These are phyloP conservation scores for Fraxinus albicans DNA, from an alignment of 305 asterid genomes.

Conservation along the genomic window DNA sequence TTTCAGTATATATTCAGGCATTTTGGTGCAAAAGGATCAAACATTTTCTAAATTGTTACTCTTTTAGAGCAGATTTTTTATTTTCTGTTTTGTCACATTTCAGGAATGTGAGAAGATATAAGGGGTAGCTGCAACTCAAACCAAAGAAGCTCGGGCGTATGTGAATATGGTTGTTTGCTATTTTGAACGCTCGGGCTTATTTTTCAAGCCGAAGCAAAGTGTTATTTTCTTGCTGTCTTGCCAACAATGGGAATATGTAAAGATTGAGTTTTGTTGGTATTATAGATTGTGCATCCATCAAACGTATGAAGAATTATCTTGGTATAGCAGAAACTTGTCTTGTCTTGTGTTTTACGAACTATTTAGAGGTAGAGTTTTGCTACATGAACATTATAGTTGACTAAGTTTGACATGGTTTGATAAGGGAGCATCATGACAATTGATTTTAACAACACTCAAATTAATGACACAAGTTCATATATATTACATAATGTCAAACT, in stretches of 20 bases:
- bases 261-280: not conserved
- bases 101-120: constrained; percentile 26
- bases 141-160: constrained; percentile 1
- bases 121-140: not conserved
- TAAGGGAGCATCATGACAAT: no score
- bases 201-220: constrained; percentile 11
- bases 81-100: not conserved
- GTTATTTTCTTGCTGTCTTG: not conserved
- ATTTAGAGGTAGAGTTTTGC: not conserved
- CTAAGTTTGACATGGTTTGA: no score
- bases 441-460: no score
- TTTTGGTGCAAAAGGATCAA: not conserved
- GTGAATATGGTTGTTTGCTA: not conserved
- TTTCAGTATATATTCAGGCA: not conserved
- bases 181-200: not conserved
- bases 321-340: not conserved
- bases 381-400: no score
- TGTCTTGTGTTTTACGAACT: not conserved
- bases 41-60: constrained; percentile 14
- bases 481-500: no score
- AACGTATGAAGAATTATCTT: not conserved
- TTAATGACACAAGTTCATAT: no score
- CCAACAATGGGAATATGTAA: not conserved
- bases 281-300: not conserved
- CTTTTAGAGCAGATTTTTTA: constrained; percentile 2